phyloP scores from a whole-genome alignment of 768 basidiomycete genomes.

The Antrodiella citrinella region DNA sequence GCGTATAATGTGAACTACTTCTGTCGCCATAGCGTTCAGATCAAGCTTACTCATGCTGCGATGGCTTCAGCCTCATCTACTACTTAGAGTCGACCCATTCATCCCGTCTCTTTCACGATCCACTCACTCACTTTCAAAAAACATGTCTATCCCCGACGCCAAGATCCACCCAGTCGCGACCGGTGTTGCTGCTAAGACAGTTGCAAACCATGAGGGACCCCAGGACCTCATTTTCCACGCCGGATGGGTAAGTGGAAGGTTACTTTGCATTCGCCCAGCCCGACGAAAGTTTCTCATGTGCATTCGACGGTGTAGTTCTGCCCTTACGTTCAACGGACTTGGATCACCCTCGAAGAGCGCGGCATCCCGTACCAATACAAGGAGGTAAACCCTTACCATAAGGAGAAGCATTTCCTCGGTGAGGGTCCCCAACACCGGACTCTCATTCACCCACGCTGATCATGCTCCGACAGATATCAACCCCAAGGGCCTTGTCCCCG shows the following conservation, averaged over 20 bases:
- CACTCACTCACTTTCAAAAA: too few species aligned
- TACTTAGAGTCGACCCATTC: too few species aligned
- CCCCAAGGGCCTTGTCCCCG: constrained; percentile 58
- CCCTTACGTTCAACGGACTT: constrained; percentile 51
- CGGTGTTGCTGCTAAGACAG: constrained; percentile 42
- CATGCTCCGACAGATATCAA: constrained; percentile 44
- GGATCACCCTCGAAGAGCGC: constrained; percentile 62
- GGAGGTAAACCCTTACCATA: constrained; percentile 66
- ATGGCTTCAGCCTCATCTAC: too few species aligned
- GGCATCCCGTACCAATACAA: constrained; percentile 61
- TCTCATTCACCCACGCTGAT: constrained; percentile 1
- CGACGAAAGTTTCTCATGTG: too few species aligned
- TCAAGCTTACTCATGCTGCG: too few species aligned
- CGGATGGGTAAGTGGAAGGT: constrained; percentile 40
- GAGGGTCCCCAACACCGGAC: constrained; percentile 9
- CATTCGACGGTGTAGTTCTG: constrained; percentile 42
- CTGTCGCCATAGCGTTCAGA: too few species aligned
- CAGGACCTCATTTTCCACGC: constrained; percentile 53
- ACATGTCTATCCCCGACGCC: constrained; percentile 32
- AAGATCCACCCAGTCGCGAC: constrained; percentile 55
- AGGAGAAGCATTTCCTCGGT: constrained; percentile 50
- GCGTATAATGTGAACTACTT: too few species aligned
- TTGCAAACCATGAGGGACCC: constrained; percentile 40
- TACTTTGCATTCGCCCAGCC: neutral
- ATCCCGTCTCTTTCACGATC: too few species aligned